These are phyloP conservation scores for Yamadazyma paraphyllophila DNA, from an alignment of 805 yeast species.

Conservation along the genomic window DNA sequence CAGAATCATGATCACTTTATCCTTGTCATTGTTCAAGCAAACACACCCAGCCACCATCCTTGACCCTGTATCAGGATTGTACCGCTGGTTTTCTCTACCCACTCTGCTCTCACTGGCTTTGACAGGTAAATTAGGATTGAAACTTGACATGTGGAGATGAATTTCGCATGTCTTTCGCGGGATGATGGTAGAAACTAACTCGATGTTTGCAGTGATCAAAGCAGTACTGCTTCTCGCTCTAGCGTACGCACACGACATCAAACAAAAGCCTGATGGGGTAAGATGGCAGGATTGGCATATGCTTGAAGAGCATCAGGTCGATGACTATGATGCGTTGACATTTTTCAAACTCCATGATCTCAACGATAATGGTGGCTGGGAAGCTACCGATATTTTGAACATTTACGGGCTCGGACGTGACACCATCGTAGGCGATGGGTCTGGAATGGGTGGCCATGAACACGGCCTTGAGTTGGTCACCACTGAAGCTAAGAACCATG, in stretches of 20 bases:
- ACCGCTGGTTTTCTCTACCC: slow-evolving; percentile 59
- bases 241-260: slow-evolving; percentile 4
- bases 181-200: neutral
- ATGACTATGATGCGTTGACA: slow-evolving; percentile 66
- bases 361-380: slow-evolving; percentile 55
- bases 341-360: slow-evolving; percentile 83
- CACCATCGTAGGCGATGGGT: slow-evolving; percentile 79
- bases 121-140: slow-evolving; percentile 10
- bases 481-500: slow-evolving; percentile 52
- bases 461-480: slow-evolving; percentile 55
- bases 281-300: slow-evolving; percentile 89
- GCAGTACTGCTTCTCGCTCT: neutral
- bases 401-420: slow-evolving; percentile 78
- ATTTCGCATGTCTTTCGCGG: neutral
- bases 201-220: neutral
- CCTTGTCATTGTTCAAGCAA: slow-evolving; percentile 55
- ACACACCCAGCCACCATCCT: slow-evolving; percentile 93
- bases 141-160: slow-evolving; percentile 3
- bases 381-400: slow-evolving; percentile 63
- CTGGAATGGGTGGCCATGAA: slow-evolving; percentile 82
- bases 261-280: slow-evolving; percentile 44
- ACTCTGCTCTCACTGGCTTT: slow-evolving; percentile 36
- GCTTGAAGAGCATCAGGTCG: slow-evolving; percentile 82
- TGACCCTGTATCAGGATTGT: slow-evolving; percentile 64
- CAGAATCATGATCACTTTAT: slow-evolving; percentile 72